Evolutionary conservation across 441 rosid species (phyloP).

Genomic region (Erodium moschatum): DNA sequence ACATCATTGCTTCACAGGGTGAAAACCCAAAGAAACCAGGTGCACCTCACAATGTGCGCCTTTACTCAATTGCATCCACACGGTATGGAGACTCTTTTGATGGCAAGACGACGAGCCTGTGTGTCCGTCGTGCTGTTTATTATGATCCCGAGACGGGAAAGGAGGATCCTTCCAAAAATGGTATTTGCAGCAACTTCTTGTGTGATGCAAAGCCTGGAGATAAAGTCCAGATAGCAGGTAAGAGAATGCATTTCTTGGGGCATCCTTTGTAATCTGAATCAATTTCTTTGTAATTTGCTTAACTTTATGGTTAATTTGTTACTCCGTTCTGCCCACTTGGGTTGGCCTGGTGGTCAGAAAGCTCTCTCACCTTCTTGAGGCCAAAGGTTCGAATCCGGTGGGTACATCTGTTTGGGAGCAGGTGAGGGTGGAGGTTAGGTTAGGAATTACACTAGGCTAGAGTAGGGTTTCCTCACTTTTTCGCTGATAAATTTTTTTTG

Average conservation of each 20-base stretch:
- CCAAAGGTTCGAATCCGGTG: too few relatives aligned
- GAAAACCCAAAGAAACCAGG: conserved; percentile 97
- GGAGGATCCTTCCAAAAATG: conserved; percentile 84
- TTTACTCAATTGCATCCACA: conserved; percentile 88
- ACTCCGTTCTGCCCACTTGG: too few relatives aligned
- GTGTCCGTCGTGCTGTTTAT: conserved; percentile 96
- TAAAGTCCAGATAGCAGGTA: conserved; percentile 78
- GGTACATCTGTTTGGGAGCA: too few relatives aligned
- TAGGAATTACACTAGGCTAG: too few relatives aligned
- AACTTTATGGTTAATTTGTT: too few relatives aligned
- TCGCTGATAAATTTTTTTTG: too few relatives aligned
- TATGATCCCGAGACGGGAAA: conserved; percentile 79
- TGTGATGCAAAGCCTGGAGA: conserved; percentile 90
- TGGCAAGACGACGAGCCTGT: conserved; percentile 76
- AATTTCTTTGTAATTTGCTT: background rate
- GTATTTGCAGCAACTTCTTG: conserved; percentile 84
- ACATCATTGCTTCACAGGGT: conserved; percentile 42
- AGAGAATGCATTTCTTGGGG: background rate
- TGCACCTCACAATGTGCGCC: conserved; percentile 68
- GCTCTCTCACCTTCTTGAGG: too few relatives aligned
- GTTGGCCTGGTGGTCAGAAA: too few relatives aligned
- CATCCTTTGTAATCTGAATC: background rate
- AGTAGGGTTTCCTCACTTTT: too few relatives aligned
- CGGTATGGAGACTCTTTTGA: conserved; percentile 87
- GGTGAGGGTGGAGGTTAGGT: too few relatives aligned